Evolutionary conservation across 306 rosid genomes (phyloP).

Genomic region (Acacia acuminata): DNA sequence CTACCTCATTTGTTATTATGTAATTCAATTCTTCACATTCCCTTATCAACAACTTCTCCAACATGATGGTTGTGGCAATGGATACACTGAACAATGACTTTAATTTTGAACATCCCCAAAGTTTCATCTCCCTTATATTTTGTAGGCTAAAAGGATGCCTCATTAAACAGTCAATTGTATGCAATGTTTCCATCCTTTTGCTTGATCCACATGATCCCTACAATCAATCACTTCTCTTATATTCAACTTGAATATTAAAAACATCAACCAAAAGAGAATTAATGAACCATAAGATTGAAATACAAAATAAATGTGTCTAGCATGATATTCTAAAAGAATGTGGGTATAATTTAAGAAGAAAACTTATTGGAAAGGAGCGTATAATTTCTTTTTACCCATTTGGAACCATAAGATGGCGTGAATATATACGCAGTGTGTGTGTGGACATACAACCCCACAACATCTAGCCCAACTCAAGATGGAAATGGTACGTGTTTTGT

Average conservation of each 20-base stretch:
- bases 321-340: no score
- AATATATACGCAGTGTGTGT: no score
- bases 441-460: no score
- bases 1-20: background rate
- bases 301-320: no score
- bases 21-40: background rate
- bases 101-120: background rate
- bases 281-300: no score
- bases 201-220: background rate
- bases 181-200: background rate
- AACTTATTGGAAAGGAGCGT: no score
- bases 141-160: background rate
- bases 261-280: no score
- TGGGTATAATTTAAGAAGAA: no score
- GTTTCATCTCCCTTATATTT: background rate
- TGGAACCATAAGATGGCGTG: no score
- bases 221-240: background rate
- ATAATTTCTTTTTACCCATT: no score
- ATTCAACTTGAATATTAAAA: background rate
- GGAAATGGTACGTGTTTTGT: no score
- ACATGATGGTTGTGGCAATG: background rate
- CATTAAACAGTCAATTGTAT: background rate
- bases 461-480: no score
- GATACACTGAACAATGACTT: background rate
- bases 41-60: rapidly evolving